A percentile compares a stretch with the other conserved stretches of the same genome.
These are phyloP conservation scores for Calycina herbarum DNA, from an alignment of 2,329 filamentous ascomycete species.

Conservation along the genomic window DNA sequence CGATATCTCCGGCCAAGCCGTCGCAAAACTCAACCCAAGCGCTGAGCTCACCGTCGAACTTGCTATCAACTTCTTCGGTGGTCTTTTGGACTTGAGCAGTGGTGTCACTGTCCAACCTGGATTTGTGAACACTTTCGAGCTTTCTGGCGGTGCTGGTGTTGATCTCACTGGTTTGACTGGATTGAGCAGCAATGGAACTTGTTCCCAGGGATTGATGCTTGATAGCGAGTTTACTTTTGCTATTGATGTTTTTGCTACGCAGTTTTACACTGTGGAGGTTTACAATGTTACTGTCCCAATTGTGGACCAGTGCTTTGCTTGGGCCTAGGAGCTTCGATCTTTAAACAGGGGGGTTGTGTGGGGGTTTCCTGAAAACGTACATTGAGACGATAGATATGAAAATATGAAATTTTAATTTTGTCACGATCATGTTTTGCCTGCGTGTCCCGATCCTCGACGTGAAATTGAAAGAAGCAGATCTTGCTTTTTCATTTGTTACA, in stretches of 20 bases:
- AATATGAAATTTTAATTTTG: too few species aligned
- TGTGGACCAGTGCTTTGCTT: slow-evolving; percentile 34
- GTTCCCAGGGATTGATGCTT: slow-evolving; percentile 31
- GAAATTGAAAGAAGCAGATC: too few species aligned
- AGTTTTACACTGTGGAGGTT: slow-evolving; percentile 30
- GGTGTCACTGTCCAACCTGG: slow-evolving; percentile 42
- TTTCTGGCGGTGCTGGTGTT: slow-evolving; percentile 33
- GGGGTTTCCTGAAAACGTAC: neutral
- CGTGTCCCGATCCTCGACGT: too few species aligned
- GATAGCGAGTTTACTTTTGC: slow-evolving; percentile 35
- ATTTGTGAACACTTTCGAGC: slow-evolving; percentile 41
- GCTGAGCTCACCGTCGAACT: slow-evolving; percentile 43
- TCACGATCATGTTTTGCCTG: too few species aligned
- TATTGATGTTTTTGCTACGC: slow-evolving; percentile 34
- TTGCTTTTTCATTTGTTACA: too few species aligned
- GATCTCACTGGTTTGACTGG: slow-evolving; percentile 26
- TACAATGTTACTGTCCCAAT: slow-evolving; percentile 34
- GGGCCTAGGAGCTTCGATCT: slow-evolving; percentile 11
- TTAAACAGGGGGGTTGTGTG: neutral
- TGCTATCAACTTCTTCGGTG: slow-evolving; percentile 40
- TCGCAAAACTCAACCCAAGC: slow-evolving; percentile 38
- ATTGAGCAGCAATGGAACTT: slow-evolving; percentile 23
- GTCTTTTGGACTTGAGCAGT: slow-evolving; percentile 41
- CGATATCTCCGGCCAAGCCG: slow-evolving; percentile 39
- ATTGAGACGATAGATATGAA: slow-evolving; percentile 5